These are phyloP conservation scores for Amaranthus palmeri DNA, from an alignment of 148 eudicot genomes.

Conservation along the genomic window DNA sequence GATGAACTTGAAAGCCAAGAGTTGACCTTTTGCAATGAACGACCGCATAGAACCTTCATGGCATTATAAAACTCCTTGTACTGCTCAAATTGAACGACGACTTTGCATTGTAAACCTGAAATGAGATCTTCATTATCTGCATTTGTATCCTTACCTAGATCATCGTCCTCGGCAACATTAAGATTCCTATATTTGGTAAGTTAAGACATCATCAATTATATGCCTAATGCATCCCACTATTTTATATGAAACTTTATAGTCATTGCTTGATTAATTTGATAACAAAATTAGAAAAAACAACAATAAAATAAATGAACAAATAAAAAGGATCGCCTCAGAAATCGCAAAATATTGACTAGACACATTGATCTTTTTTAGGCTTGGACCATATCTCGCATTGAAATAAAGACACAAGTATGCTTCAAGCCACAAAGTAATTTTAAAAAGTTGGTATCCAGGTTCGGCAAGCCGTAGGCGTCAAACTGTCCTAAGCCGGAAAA, in stretches of 20 bases:
- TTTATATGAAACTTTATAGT: background rate
- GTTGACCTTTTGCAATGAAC: conserved; percentile 70
- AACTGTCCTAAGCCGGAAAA: no score
- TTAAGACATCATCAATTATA: conserved; percentile 23
- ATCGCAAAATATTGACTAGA: background rate
- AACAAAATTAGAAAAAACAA: background rate
- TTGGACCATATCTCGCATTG: background rate
- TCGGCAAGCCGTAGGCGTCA: no score
- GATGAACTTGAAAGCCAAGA: conserved; percentile 3
- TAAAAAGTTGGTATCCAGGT: no score
- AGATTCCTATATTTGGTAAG: conserved; percentile 54
- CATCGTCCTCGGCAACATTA: conserved; percentile 81
- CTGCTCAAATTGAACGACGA: conserved; percentile 68
- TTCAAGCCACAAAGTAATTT: no score
- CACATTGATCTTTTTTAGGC: no score
- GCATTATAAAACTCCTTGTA: conserved; percentile 61
- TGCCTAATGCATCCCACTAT: conserved; percentile 8
- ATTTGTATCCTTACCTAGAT: conserved; percentile 44
- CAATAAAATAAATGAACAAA: background rate
- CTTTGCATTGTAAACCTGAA: conserved; percentile 75
- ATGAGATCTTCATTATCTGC: conserved; percentile 52
- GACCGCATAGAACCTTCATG: conserved; percentile 62
- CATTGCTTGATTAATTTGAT: background rate
- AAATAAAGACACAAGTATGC: no score
- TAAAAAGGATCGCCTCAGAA: background rate